Evolutionary conservation across 2,329 filamentous ascomycete species (phyloP).

Genomic region (Exophiala spinifera): DNA sequence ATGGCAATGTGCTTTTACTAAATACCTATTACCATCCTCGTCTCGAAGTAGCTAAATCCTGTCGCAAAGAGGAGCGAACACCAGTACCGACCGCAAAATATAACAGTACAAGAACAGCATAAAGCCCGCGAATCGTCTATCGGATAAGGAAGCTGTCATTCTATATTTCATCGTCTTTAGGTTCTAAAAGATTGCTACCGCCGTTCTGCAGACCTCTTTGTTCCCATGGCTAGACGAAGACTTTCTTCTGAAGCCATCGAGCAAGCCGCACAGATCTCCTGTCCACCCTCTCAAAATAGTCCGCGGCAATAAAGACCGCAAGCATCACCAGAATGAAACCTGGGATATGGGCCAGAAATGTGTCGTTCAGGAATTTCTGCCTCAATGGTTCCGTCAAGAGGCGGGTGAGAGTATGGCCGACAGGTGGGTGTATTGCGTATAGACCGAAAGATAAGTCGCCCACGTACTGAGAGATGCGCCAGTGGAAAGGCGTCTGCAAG

Average conservation of each 20-base stretch:
- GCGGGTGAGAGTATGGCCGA: neutral
- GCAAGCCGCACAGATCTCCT: neutral
- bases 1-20: no score
- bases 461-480: constrained; percentile 43
- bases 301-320: neutral
- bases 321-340: neutral
- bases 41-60: no score
- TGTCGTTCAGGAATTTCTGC: neutral
- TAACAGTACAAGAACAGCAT: no score
- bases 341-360: neutral
- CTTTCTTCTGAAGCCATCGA: neutral
- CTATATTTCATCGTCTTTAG: no score
- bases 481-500: constrained; percentile 43
- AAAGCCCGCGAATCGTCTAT: no score
- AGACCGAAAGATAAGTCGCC: constrained; percentile 48
- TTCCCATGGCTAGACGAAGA: neutral
- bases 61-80: no score
- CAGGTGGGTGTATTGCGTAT: constrained; percentile 41
- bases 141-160: no score
- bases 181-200: no score
- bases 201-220: no score
- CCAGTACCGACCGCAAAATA: no score
- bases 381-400: neutral
- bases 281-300: neutral
- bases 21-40: no score